Evolutionary conservation across 306 rosid genomes (phyloP).

Genomic region (Abrus precatorius): DNA sequence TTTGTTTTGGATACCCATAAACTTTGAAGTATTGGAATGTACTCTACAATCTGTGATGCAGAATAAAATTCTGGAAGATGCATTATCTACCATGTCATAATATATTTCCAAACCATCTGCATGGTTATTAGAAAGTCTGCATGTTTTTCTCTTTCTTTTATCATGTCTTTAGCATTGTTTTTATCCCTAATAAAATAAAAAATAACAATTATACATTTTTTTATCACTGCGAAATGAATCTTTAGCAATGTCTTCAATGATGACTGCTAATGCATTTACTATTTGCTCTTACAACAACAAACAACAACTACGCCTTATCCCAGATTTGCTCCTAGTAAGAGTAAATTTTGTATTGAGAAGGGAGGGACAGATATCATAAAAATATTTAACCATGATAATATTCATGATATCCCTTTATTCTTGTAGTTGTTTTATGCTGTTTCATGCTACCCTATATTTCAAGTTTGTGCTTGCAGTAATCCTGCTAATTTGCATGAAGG

Average conservation of each 20-base stretch:
- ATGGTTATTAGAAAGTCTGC: neutral
- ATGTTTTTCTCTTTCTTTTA: neutral
- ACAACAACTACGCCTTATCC: too few species aligned
- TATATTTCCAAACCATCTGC: constrained; percentile 14
- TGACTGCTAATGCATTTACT: neutral
- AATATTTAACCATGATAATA: neutral
- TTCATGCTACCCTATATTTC: neutral
- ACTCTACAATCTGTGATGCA: constrained; percentile 14
- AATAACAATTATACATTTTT: too few species aligned
- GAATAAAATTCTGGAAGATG: neutral
- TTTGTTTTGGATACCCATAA: neutral
- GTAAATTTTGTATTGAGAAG: neutral
- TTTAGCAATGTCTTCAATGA: neutral
- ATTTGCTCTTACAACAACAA: neutral
- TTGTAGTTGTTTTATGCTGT: neutral
- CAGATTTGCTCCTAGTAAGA: too few species aligned
- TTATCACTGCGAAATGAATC: too few species aligned
- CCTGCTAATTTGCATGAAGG: neutral
- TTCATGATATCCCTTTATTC: neutral
- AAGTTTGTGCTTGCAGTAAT: neutral
- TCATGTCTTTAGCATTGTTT: neutral
- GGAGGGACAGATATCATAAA: neutral
- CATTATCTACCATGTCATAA: neutral
- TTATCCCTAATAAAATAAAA: neutral
- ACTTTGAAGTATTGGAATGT: neutral